Base-by-base conservation (phyloP, 2,329 filamentous ascomycete species). In the Coleophoma eucalyptorum region DNA sequence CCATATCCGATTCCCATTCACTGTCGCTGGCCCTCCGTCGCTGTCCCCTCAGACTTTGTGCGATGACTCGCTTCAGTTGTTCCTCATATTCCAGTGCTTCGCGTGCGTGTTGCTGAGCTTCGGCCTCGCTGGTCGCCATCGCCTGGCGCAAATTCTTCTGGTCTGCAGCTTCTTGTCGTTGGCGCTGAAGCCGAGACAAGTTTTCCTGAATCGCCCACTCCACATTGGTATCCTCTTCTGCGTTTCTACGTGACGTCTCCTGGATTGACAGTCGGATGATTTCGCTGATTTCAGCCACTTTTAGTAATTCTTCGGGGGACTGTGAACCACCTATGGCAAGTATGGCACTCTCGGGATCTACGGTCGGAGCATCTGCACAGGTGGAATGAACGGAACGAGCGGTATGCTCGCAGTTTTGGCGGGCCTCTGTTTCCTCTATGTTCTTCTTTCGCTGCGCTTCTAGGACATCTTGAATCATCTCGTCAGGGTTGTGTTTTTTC, bases 181-280 rank as follows among this genome's bases (percentile, higher is more conserved):
- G 60, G 13, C 62, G 55, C 51, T 75, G 68, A 26, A 82, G 64
- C 57, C 87, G 81, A n/a, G 70, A 72, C 19, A 93, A 74, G 52
- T 86, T 89, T 10, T 86, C 82, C 16, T 86, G 77, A 46, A 94
- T 86, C 1, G 87, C 87, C 26, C 79, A 75, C 63, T 90, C 88
- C 43, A 93, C 74, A 49, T 79, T 72, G 18, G 76, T 78, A 61
- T 92, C 89, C 64, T 92, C 86, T 18, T 80, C 74, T 0, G 76
- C 65, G 54, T 91, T 75, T 16, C 88, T 87, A 3, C 72, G 75
- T 0, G 87, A 90, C 0, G 86, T 89, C 62, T 86, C 78, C 10
- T 72, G 70, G 1, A 92, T 84, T 1, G 85, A 87, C 10, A 74
- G 73, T 48, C 75, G 77, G 53, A 92, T 92, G 1, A 87, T 87